Evolutionary conservation across 2,329 filamentous ascomycete species (phyloP).

Genomic region (Cadophora luteo-olivacea): DNA sequence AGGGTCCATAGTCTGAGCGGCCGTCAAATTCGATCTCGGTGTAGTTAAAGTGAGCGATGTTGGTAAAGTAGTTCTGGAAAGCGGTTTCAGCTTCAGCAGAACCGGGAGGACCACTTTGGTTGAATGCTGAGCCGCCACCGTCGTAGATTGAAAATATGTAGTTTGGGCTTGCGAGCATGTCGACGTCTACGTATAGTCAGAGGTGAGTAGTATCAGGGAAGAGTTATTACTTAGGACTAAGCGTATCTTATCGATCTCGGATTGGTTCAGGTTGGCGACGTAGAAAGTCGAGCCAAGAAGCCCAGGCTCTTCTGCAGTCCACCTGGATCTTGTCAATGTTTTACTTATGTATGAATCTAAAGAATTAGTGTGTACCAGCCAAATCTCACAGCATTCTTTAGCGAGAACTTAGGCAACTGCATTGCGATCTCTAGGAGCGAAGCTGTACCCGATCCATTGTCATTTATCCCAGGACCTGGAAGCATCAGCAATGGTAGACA

Average conservation of each 20-base stretch:
- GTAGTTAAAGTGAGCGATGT: slow-evolving; percentile 26
- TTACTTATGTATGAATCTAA: too few relatives aligned
- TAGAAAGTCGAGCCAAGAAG: slow-evolving; percentile 68
- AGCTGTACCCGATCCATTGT: slow-evolving; percentile 46
- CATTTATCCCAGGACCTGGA: slow-evolving; percentile 49
- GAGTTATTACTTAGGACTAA: slow-evolving; percentile 57
- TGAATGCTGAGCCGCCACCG: slow-evolving; percentile 68
- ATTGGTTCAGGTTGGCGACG: slow-evolving; percentile 54
- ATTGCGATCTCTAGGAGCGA: slow-evolving; percentile 66
- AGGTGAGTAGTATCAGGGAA: too few relatives aligned
- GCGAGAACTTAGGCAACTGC: slow-evolving; percentile 60
- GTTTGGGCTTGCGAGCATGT: slow-evolving; percentile 63
- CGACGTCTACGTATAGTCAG: slow-evolving; percentile 40
- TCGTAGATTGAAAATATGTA: slow-evolving; percentile 73
- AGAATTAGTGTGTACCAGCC: background rate
- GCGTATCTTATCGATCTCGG: slow-evolving; percentile 65
- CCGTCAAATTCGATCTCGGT: slow-evolving; percentile 55
- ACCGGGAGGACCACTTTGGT: slow-evolving; percentile 68
- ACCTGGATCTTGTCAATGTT: slow-evolving; percentile 55
- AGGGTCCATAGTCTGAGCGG: slow-evolving; percentile 79
- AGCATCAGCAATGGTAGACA: background rate
- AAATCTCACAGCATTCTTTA: slow-evolving; percentile 70
- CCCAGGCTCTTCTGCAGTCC: slow-evolving; percentile 65
- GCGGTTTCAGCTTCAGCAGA: slow-evolving; percentile 46
- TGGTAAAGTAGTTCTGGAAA: slow-evolving; percentile 30